phyloP scores from a whole-genome alignment of 306 rosid genomes.

The Vigna angularis region DNA sequence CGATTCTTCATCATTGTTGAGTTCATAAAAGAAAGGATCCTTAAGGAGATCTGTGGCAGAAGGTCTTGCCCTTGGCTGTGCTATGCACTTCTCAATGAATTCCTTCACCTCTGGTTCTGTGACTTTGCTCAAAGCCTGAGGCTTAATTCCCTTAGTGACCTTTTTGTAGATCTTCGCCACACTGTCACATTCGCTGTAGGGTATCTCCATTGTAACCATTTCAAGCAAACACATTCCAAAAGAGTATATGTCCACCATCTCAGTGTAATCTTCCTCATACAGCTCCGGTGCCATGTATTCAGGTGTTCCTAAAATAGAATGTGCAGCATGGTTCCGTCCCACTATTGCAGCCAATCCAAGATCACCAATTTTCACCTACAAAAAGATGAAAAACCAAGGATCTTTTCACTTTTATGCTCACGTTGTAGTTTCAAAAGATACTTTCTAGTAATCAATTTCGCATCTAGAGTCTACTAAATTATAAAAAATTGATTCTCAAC shows the following conservation, averaged over 20 bases:
- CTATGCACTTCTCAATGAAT: constrained; percentile 85
- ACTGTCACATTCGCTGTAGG: constrained; percentile 88
- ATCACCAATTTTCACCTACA: constrained; percentile 87
- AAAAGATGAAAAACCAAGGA: constrained; percentile 18
- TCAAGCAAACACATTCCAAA: constrained; percentile 95
- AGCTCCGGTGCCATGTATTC: constrained; percentile 98
- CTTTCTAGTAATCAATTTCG: not conserved
- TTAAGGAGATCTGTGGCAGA: constrained; percentile 82
- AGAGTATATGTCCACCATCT: constrained; percentile 96
- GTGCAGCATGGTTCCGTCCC: constrained; percentile 83
- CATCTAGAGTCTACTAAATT: not conserved
- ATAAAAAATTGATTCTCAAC: no score
- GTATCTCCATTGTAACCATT: constrained; percentile 92
- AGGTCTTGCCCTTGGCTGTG: constrained; percentile 88
- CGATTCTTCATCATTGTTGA: constrained; percentile 53
- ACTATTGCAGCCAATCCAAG: constrained; percentile 93
- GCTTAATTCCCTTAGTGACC: constrained; percentile 77
- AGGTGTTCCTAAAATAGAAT: constrained; percentile 87
- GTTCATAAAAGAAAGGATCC: constrained; percentile 82
- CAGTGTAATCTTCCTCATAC: constrained; percentile 92
- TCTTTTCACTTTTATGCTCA: not conserved
- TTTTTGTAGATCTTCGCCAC: constrained; percentile 86
- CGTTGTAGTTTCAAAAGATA: no score
- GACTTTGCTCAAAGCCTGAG: constrained; percentile 69
- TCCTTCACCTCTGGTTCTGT: constrained; percentile 70